Conservation (phyloP, 2,329 filamentous ascomycete genomes). For the Nemania sp. region DNA sequence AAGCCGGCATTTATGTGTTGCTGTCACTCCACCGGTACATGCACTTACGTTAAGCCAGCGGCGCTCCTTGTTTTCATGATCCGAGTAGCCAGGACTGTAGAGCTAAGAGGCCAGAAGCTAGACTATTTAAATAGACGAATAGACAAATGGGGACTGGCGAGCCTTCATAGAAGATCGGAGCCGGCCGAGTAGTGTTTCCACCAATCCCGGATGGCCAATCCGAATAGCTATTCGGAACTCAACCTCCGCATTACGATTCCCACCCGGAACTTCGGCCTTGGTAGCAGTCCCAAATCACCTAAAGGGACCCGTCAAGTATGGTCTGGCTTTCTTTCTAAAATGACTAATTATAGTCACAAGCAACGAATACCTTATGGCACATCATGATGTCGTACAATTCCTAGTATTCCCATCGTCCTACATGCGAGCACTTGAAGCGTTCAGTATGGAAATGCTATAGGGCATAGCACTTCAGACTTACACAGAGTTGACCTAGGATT, state of each 20-base stretch:
- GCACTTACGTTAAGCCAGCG: background rate
- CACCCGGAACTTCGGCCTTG: background rate
- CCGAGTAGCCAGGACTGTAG: background rate
- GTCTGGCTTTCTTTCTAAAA: no score
- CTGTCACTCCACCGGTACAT: background rate
- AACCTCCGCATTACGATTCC: conserved; percentile 17
- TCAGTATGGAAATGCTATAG: no score
- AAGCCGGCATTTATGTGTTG: conserved; percentile 2
- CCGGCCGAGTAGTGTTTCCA: conserved; percentile 15
- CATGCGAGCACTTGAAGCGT: no score
- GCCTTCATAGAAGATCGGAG: background rate
- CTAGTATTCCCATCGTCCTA: no score
- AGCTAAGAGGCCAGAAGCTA: background rate
- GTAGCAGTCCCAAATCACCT: background rate
- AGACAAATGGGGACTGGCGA: background rate
- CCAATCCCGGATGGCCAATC: conserved; percentile 21
- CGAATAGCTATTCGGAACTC: conserved; percentile 19
- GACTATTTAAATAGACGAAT: background rate
- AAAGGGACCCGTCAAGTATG: no score
- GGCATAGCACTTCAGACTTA: no score
- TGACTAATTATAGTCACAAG: no score
- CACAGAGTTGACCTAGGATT: no score
- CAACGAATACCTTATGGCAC: no score
- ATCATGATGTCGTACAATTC: no score
- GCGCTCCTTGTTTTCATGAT: background rate